Conservation (phyloP, 495 filamentous ascomycete species). For the Hypoxylon crocopeplum region DNA sequence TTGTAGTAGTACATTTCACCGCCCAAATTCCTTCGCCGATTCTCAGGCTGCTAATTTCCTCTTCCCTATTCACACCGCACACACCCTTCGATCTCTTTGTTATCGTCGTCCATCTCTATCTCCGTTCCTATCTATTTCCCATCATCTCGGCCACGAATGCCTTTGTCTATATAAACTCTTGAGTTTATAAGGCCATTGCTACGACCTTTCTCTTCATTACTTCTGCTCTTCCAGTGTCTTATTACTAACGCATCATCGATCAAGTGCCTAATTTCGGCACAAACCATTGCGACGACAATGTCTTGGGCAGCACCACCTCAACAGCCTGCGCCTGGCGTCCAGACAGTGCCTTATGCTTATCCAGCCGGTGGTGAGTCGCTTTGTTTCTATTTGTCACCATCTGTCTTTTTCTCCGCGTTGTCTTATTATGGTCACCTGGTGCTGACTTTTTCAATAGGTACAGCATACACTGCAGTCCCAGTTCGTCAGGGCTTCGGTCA, state of each 20-base stretch:
- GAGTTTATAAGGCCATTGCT: slow-evolving; percentile 3
- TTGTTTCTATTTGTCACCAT: background rate
- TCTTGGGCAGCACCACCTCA: slow-evolving; percentile 46
- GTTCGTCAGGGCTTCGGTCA: slow-evolving; percentile 55
- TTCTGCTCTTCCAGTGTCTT: slow-evolving; percentile 1
- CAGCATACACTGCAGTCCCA: slow-evolving; percentile 60
- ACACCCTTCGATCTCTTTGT: too few relatives aligned
- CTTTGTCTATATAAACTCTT: slow-evolving; percentile 7
- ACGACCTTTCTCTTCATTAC: background rate
- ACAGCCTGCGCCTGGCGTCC: slow-evolving; percentile 39
- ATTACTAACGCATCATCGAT: background rate
- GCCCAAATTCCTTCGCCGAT: background rate
- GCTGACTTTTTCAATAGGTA: slow-evolving; percentile 42
- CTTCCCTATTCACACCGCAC: slow-evolving; percentile 2
- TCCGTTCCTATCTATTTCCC: background rate
- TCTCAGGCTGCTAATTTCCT: background rate
- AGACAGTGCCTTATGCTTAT: slow-evolving; percentile 43
- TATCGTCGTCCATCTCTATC: slow-evolving; percentile 5
- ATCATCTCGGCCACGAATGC: slow-evolving; percentile 3
- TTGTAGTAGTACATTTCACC: background rate
- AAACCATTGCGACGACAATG: slow-evolving; percentile 25
- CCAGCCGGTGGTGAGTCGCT: slow-evolving; percentile 35
- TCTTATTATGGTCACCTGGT: background rate
- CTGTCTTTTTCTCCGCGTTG: background rate
- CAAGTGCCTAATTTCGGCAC: slow-evolving; percentile 5